Evolutionary conservation across 179 eudicot genomes (phyloP), one percentile per base, ranked within the genome.

Genomic region (Actinidia arguta): DNA sequence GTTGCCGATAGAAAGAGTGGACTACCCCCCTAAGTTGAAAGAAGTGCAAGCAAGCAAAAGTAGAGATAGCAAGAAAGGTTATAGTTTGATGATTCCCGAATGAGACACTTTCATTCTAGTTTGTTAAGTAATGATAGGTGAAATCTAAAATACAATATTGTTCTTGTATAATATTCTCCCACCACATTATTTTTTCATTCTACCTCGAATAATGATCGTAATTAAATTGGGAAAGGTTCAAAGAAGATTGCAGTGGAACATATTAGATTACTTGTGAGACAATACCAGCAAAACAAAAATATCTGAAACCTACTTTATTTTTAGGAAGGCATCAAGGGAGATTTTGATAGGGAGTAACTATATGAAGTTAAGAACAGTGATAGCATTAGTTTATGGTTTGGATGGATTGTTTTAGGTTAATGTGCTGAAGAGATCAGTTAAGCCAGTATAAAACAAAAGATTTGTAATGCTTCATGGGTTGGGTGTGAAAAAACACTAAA

Each of bases 381-480:
- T 71, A 0, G 52, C 75, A 47, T 16, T 44, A 42, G 14, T n/a
- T 42, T 70, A 20, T n/a, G 6, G 10, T 18, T 16, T 1, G 75
- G 75, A 55, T 22, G 50, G 22, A 5, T 36, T 39, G 27, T 66
- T 48, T 71, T 46, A 50, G 76, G 58, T 50, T 50, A 22, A 50
- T 50, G 48, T 73, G 44, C 58, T 22, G 76, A 20, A 24, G 50
- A 22, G 75, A 46, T 46, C 54, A n/a, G 54, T 47, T 42, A n/a
- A 20, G 75, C 75, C n/a, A 46, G 56, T 71, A 71, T 56, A 47
- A 39, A 39, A 71, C 75, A 47, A 47, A 71, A 51, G 58, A 31
- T 14, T 31, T 66, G 46, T 39, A 39, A 39, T 39, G 42, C 42
- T 39, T 39, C 13, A 46, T 12, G 42, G 69, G 16, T 64, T 64